phyloP scores from a whole-genome alignment of 495 filamentous ascomycete species.

The Penicillium angulare region DNA sequence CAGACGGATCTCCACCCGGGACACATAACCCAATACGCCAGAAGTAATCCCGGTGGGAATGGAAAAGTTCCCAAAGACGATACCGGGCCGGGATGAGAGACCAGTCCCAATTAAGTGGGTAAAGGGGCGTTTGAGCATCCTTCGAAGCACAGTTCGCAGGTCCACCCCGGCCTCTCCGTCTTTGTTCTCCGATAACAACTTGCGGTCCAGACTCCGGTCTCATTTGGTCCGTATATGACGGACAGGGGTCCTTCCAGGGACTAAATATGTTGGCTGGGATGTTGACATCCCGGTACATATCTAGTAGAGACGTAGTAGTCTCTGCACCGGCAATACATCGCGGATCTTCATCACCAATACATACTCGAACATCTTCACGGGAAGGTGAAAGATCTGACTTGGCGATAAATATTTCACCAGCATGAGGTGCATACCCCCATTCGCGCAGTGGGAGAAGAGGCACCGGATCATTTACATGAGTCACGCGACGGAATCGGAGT shows the following conservation, averaged over 20 bases:
- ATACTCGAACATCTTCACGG: conserved; percentile 64
- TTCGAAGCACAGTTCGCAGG: conserved; percentile 6
- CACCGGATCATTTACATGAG: conserved; percentile 83
- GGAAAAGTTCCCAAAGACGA: conserved; percentile 87
- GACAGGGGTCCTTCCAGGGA: neutral
- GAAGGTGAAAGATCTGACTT: conserved; percentile 65
- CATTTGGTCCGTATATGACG: neutral
- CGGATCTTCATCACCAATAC: conserved; percentile 67
- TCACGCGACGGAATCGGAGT: conserved; percentile 68
- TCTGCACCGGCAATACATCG: conserved; percentile 63
- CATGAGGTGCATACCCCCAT: conserved; percentile 85
- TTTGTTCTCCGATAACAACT: conserved; percentile 6
- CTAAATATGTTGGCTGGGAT: conserved; percentile 8
- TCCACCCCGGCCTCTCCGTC: neutral
- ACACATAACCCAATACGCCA: conserved; percentile 89
- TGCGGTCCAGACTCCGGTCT: neutral
- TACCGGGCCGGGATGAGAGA: conserved; percentile 58
- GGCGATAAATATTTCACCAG: conserved; percentile 81
- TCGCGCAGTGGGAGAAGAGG: conserved; percentile 80
- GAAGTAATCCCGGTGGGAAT: conserved; percentile 95
- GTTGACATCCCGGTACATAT: conserved; percentile 11
- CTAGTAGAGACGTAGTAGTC: neutral
- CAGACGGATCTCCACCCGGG: conserved; percentile 70
- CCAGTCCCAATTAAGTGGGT: conserved; percentile 25
- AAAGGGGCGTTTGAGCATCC: conserved; percentile 18